Conservation (phyloP, 345 rosid species). For the Citrus sinensis region DNA sequence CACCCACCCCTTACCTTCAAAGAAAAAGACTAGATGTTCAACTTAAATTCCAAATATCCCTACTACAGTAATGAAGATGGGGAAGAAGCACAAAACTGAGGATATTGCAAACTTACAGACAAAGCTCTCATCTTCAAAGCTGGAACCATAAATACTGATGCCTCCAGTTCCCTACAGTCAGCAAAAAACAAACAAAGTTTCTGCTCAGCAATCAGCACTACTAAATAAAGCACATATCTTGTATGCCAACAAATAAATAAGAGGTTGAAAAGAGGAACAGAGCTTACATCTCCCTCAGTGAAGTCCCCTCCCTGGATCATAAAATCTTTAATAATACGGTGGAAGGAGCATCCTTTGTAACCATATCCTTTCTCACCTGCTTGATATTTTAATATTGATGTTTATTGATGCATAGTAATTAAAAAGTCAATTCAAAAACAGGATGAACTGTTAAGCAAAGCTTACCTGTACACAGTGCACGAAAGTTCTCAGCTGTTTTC, state of each 20-base stretch:
- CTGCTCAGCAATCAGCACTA: background rate
- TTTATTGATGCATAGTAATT: constrained; percentile 1
- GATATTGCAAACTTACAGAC: constrained; percentile 41
- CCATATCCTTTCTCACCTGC: constrained; percentile 88
- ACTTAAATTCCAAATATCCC: background rate
- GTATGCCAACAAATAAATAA: background rate
- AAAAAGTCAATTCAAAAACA: background rate
- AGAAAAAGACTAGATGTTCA: background rate
- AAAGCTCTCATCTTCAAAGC: constrained; percentile 80
- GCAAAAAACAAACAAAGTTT: background rate
- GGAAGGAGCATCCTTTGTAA: constrained; percentile 84
- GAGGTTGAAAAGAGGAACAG: constrained; percentile 7
- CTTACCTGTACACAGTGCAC: constrained; percentile 78
- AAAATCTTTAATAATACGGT: constrained; percentile 86
- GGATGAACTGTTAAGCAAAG: constrained; percentile 7
- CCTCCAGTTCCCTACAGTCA: constrained; percentile 88
- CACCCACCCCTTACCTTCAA: too few species aligned
- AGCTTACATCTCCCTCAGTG: constrained; percentile 66
- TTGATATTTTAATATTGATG: constrained; percentile 5
- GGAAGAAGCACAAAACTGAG: background rate
- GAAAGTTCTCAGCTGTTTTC: constrained; percentile 82
- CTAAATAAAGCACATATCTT: constrained; percentile 2
- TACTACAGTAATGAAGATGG: background rate
- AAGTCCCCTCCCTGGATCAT: constrained; percentile 99
- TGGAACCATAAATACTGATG: constrained; percentile 72